Conservation (phyloP, 495 filamentous ascomycete genomes). For the Corynascus novoguineensis region DNA sequence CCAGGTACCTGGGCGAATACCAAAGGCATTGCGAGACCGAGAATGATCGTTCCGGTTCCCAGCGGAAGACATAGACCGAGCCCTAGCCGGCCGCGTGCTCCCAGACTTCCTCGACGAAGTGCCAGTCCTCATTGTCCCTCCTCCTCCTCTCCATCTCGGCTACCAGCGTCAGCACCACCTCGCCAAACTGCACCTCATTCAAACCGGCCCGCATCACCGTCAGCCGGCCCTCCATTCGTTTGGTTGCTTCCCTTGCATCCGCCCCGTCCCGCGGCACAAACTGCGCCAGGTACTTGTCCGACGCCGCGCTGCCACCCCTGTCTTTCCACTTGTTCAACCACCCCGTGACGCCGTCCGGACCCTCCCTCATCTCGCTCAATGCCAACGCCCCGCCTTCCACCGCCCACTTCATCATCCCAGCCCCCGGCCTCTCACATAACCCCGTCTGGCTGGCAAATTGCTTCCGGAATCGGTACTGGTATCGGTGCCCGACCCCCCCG, state of each 20-base stretch:
- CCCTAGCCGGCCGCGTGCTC: background rate
- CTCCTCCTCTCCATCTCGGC: constrained; percentile 19
- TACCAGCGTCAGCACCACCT: constrained; percentile 13
- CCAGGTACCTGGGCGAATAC: no score
- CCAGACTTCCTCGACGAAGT: background rate
- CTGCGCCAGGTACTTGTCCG: background rate
- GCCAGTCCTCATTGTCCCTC: constrained; percentile 12
- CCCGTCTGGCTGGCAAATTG: background rate
- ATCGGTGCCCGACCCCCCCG: background rate
- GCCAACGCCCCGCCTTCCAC: background rate
- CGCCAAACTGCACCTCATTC: constrained; percentile 8
- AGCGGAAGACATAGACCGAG: background rate
- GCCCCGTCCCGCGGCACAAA: background rate
- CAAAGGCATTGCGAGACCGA: no score
- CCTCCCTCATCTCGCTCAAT: background rate
- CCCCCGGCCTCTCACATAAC: background rate
- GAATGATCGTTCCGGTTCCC: no score
- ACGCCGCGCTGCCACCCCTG: no score
- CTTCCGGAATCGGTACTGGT: background rate
- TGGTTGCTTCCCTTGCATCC: background rate
- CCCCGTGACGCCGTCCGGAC: no score
- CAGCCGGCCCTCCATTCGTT: constrained; percentile 4
- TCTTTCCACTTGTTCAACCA: no score
- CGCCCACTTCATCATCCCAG: background rate
- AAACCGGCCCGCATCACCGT: background rate